Conservation (phyloP, 2,329 filamentous ascomycete genomes). For the Didymosphaeria variabile region DNA sequence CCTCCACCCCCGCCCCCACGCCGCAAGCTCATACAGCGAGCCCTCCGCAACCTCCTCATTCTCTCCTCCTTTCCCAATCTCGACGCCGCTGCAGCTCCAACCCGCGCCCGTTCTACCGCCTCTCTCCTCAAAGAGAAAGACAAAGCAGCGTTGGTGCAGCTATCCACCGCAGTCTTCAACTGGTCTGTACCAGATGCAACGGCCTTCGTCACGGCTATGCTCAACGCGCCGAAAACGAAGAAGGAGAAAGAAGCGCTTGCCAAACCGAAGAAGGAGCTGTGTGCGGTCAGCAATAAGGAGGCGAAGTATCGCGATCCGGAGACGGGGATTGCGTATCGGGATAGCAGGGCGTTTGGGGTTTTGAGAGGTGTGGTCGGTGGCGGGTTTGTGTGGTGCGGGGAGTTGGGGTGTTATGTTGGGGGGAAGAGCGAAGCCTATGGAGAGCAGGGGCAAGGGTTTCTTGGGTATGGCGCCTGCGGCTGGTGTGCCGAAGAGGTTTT, state of each 20-base stretch:
- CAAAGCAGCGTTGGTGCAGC: slow-evolving; percentile 63
- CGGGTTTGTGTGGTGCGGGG: slow-evolving; percentile 81
- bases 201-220: slow-evolving; percentile 47
- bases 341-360: slow-evolving; percentile 80
- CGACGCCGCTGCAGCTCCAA: slow-evolving; percentile 55
- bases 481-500: slow-evolving; percentile 83
- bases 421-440: slow-evolving; percentile 50
- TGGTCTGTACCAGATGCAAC: slow-evolving; percentile 43
- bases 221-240: slow-evolving; percentile 58
- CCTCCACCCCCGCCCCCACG: slow-evolving; percentile 33
- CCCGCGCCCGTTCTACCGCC: slow-evolving; percentile 62
- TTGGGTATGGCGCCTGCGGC: slow-evolving; percentile 67
- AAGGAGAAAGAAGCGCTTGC: slow-evolving; percentile 48
- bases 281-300: slow-evolving; percentile 82
- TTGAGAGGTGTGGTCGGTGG: slow-evolving; percentile 77
- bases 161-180: slow-evolving; percentile 55
- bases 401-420: slow-evolving; percentile 86
- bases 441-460: slow-evolving; percentile 41
- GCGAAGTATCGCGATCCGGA: slow-evolving; percentile 86
- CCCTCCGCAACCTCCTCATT: slow-evolving; percentile 66
- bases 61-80: slow-evolving; percentile 56
- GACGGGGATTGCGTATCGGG: slow-evolving; percentile 83
- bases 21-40: slow-evolving; percentile 56
- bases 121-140: slow-evolving; percentile 45
- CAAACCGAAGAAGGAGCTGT: slow-evolving; percentile 56